These are phyloP conservation scores for Botryotinia narcissicola DNA, from an alignment of 2,329 filamentous ascomycete genomes.

Conservation along the genomic window DNA sequence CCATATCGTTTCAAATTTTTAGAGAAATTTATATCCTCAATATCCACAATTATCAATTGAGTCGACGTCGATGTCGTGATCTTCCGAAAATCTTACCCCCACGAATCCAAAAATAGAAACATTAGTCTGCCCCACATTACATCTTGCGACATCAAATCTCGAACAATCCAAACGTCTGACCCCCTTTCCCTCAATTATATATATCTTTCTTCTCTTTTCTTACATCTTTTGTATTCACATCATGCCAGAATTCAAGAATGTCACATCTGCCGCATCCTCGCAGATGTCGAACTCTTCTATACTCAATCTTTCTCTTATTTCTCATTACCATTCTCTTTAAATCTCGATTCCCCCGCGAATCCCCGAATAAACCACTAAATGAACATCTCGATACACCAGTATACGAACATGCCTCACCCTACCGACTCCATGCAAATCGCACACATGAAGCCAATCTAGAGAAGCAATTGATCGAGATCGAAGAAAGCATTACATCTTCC, in stretches of 20 bases:
- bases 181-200: background rate
- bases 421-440: constrained; percentile 23
- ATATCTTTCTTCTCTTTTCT: background rate
- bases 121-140: background rate
- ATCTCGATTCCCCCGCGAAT: background rate
- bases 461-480: constrained; percentile 23
- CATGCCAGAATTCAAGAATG: constrained; percentile 20
- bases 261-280: constrained; percentile 1
- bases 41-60: background rate
- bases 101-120: constrained; percentile 13
- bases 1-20: background rate
- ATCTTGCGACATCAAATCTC: background rate
- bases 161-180: background rate
- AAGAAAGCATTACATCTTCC: constrained; percentile 14
- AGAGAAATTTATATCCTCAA: background rate
- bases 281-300: constrained; percentile 7
- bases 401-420: constrained; percentile 29
- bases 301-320: background rate
- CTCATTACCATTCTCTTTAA: background rate
- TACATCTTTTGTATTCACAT: background rate
- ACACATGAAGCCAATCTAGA: constrained; percentile 26
- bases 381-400: constrained; percentile 13
- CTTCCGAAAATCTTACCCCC: background rate
- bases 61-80: background rate
- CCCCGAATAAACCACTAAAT: background rate